phyloP scores from a whole-genome alignment of 2,329 filamentous ascomycete genomes.

The Meredithiella fracta region DNA sequence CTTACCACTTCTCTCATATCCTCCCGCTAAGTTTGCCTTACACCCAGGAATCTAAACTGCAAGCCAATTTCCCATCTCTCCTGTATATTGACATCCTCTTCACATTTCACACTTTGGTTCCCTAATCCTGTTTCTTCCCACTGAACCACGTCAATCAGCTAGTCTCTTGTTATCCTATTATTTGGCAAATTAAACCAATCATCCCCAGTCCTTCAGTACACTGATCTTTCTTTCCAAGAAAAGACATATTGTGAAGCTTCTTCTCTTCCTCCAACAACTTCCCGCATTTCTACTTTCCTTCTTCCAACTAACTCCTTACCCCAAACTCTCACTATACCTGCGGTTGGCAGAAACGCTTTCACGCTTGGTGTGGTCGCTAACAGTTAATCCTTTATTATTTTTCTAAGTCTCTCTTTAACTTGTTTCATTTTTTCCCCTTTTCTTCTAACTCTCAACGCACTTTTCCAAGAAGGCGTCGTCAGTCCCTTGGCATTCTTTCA shows the following conservation, averaged over 20 bases:
- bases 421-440: not conserved
- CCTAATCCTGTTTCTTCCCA: not conserved
- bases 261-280: not conserved
- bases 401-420: conserved; percentile 5
- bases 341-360: not conserved
- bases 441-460: not conserved
- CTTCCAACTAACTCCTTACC: not conserved
- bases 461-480: not conserved
- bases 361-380: not conserved
- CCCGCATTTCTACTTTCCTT: not conserved
- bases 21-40: not conserved
- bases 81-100: not conserved
- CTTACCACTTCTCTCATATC: not conserved
- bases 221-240: too few relatives aligned
- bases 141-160: not conserved
- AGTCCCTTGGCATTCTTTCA: not conserved
- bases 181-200: too few relatives aligned
- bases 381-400: not conserved
- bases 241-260: not conserved
- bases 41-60: not conserved
- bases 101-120: not conserved
- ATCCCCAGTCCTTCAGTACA: too few relatives aligned
- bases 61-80: not conserved
- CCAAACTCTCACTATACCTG: not conserved
- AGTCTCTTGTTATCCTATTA: not conserved